These are phyloP conservation scores for Apiospora rasikravindrae DNA, from an alignment of 2,329 filamentous ascomycete species.

Conservation along the genomic window DNA sequence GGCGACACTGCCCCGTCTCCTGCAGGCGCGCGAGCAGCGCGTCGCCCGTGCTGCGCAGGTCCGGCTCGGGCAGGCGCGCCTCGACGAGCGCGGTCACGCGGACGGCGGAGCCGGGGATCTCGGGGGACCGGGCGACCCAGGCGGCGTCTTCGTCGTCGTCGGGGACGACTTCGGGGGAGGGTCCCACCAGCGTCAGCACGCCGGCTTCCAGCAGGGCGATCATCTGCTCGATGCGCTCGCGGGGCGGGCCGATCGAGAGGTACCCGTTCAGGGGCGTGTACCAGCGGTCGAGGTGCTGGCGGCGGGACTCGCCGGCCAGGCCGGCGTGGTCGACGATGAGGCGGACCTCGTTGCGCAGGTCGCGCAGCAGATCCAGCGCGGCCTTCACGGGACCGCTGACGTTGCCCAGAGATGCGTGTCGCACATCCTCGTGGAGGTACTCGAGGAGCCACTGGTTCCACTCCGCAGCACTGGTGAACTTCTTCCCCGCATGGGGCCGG, in stretches of 20 bases:
- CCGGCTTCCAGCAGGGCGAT: constrained; percentile 29
- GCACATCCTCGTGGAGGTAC: neutral
- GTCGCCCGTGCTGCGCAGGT: constrained; percentile 25
- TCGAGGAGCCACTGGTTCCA: neutral
- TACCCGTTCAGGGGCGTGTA: constrained; percentile 29
- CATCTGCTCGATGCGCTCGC: constrained; percentile 28
- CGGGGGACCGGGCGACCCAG: constrained; percentile 23
- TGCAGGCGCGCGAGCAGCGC: constrained; percentile 24
- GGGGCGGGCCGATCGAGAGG: constrained; percentile 28
- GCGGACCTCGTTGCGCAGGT: constrained; percentile 29
- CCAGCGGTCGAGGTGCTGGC: constrained; percentile 27
- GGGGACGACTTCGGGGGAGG: neutral
- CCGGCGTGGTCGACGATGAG: constrained; percentile 29
- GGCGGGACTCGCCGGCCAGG: constrained; percentile 25
- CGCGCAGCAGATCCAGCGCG: constrained; percentile 28
- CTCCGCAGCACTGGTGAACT: neutral
- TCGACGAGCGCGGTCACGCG: constrained; percentile 28
- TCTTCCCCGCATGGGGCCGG: neutral
- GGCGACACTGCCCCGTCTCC: constrained; percentile 26
- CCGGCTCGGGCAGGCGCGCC: constrained; percentile 27
- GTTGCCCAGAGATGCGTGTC: constrained; percentile 25
- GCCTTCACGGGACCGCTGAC: constrained; percentile 27
- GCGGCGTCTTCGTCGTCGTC: constrained; percentile 23
- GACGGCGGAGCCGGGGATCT: constrained; percentile 22
- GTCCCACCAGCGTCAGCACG: constrained; percentile 24